A percentile compares a stretch with the other conserved stretches of the same genome.
Evolutionary conservation across 2,329 filamentous ascomycete genomes (phyloP).

Genomic region (Paraphaeosphaeria minitans): DNA sequence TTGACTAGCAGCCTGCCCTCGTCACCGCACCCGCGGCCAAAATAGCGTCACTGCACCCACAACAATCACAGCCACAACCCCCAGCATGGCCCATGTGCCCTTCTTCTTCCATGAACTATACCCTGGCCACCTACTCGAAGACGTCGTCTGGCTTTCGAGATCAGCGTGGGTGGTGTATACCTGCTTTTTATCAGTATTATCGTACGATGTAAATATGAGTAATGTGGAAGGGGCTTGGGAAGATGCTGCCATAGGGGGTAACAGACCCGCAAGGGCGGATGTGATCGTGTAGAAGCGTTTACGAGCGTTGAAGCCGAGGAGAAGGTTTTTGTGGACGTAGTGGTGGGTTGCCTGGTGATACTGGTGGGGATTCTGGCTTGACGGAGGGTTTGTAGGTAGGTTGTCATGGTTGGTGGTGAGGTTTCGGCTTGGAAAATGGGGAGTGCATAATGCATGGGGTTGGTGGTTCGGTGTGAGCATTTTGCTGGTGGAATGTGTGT

Average conservation of each 20-base stretch:
- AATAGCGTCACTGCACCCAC: neutral
- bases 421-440: too few relatives aligned
- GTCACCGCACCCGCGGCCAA: neutral
- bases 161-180: neutral
- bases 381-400: too few relatives aligned
- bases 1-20: neutral
- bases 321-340: neutral
- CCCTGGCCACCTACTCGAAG: neutral
- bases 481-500: too few relatives aligned
- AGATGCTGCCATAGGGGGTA: too few relatives aligned
- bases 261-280: neutral
- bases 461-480: too few relatives aligned
- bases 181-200: neutral
- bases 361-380: neutral
- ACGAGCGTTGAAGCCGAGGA: neutral
- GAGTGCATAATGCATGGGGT: too few relatives aligned
- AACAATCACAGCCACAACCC: neutral
- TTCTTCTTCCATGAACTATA: neutral
- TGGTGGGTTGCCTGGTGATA: neutral
- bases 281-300: neutral
- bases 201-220: too few relatives aligned
- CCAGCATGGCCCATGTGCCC: neutral
- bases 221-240: too few relatives aligned
- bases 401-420: too few relatives aligned
- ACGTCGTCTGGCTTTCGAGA: neutral